phyloP scores from a whole-genome alignment of 139 green algal species.

The Trebouxia sp. region DNA sequence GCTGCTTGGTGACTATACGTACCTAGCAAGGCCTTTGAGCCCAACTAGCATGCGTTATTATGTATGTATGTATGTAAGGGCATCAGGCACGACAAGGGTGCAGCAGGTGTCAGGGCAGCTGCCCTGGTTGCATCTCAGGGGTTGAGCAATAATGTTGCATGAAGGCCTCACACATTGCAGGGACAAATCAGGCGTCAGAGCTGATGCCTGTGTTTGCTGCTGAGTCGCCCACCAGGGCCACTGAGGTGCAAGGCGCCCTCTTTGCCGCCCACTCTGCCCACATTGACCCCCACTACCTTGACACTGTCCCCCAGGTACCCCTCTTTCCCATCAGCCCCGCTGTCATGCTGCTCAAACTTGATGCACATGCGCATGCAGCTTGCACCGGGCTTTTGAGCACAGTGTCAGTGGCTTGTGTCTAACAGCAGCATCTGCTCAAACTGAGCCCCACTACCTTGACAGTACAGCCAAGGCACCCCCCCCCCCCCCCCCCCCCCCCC shows the following conservation, averaged over 20 bases:
- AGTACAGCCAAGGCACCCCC: no score
- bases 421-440: background rate
- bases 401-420: background rate
- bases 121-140: no score
- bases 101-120: no score
- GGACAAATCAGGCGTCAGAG: background rate
- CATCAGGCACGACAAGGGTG: no score
- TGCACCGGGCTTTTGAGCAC: no score
- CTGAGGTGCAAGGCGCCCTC: slow-evolving; percentile 52
- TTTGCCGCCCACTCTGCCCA: slow-evolving; percentile 38
- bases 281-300: slow-evolving; percentile 17
- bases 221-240: slow-evolving; percentile 29
- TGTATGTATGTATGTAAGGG: no score
- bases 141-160: no score
- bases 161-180: background rate
- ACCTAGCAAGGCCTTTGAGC: no score
- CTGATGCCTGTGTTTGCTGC: background rate
- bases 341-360: background rate
- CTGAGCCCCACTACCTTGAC: no score
- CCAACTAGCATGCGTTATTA: no score
- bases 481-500: background rate
- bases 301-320: background rate
- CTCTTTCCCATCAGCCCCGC: background rate
- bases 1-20: no score
- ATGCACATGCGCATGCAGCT: no score